Base-by-base conservation (phyloP, 208 protist genomes). In the Trypanosoma congolense region DNA sequence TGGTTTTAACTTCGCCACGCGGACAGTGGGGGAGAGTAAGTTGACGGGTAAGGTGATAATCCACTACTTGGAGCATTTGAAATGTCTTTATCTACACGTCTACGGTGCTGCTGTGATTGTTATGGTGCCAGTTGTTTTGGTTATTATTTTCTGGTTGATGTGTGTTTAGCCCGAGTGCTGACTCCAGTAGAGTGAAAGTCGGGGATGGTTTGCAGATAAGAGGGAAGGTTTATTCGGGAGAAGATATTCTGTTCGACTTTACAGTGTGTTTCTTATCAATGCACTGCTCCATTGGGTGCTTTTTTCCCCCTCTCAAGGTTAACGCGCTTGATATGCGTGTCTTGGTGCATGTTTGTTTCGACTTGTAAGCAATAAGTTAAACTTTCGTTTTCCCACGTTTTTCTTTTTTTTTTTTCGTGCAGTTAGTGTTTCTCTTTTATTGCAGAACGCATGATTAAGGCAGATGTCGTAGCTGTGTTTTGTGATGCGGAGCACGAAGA, bases 11-110 rank as follows among this genome's bases (percentile, higher is more conserved):
- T 96, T 96, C 50, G 74, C 76, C 22, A 83, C 82, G 0, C 74
- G 89, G 35, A 77, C 57, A 28, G 74, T 72, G 48, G 89, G 89
- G 4, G 89, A 91, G 62, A 90, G 79, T 40, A 96, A 96, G 65
- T 70, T 96, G 52, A 92, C 83, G 0, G 83, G 86, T 14, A 93
- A 92, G 70, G 86, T 96, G 4, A 91, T 93, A 28, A 12, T 92
- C 16, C 66, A 89, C 50, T 96, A 96, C 53, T 54, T 96, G 10
- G 55, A 83, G 31, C 89, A 96, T 48, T 64, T 96, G 31, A 59
- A 73, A 52, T 54, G 65, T 0, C 71, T 96, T 6, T 96, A 96
- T 66, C 51, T 70, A 21, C 92, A 80, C 69, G 54, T 48, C 44
- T 69, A 81, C 28, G 83, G 87, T 5, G 21, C 47, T 1, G 40